Base-by-base conservation (phyloP, 176 grass and related monocot genomes). In the Puccinellia tenuiflora region DNA sequence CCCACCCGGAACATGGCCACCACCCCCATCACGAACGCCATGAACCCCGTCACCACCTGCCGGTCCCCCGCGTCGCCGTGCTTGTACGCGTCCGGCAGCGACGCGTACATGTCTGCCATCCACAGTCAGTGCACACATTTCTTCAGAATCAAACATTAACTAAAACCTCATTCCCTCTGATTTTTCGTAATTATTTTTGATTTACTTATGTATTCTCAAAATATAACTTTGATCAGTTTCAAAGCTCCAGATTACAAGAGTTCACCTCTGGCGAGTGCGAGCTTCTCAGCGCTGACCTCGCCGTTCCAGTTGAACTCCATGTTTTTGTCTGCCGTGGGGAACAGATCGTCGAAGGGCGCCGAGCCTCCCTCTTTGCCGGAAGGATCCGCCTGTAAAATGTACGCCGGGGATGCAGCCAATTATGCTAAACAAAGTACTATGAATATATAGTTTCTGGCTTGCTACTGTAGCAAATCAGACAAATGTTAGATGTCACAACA, bases 21-120 rank as follows among this genome's bases (percentile, higher is more conserved):
- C 81, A 95, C 88, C 0, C 91, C 96, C 92, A 93, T 93, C 85
- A 92, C 96, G 75, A 93, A 81, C 30, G 93, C 87, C 91, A 98
- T 95, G 83, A 93, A 82, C 43, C 96, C 96, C 29, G 91, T 85
- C 68, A 94, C 81, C 80, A 79, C 84, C 68, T 90, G 90, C 42
- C 86, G 81, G 81, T 88, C 90, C 0, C 82, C 75, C 0, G 86
- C 62, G 54, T 86, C 88, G 20, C 85, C 92, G 31, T 84, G 68
- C 76, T 88, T 88, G 79, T 88, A 94, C n/a, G 85, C 73, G 43
- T 90, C 91, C 12, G 85, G 77, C 34, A 88, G 66, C 38, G 81
- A 86, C 26, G 85, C 81, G 60, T 90, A 85, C 85, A 83, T 67
- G n/a, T 81, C 91, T 88, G 85, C 50, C 61, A 26, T n/a, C n/a